Conservation (phyloP, 2,329 filamentous ascomycete species). For the Scedosporium minutisporum region DNA sequence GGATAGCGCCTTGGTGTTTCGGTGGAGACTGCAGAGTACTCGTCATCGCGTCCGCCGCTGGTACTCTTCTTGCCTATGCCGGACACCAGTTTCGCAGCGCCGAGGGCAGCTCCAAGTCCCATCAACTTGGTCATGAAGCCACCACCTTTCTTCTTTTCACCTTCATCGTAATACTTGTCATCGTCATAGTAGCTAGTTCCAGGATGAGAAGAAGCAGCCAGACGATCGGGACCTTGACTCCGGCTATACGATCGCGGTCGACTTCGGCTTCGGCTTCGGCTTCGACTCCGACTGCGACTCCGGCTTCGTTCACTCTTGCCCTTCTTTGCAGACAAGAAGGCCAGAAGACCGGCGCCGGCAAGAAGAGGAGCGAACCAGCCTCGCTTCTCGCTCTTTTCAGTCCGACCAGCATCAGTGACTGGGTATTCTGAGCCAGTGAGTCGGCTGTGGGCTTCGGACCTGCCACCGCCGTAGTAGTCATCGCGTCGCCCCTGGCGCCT, state of each 20-base stretch:
- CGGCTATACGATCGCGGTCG: too few relatives aligned
- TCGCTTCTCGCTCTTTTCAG: constrained; percentile 20
- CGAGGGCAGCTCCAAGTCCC: constrained; percentile 50
- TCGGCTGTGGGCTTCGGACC: constrained; percentile 37
- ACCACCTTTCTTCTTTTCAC: constrained; percentile 28
- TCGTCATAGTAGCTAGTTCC: constrained; percentile 44
- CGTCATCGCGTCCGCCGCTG: constrained; percentile 40
- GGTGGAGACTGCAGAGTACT: constrained; percentile 53
- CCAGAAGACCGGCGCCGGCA: constrained; percentile 40
- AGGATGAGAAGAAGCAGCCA: background rate
- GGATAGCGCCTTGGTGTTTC: constrained; percentile 46
- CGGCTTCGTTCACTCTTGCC: constrained; percentile 16
- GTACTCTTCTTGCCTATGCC: constrained; percentile 46
- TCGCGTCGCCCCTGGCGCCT: constrained; percentile 37
- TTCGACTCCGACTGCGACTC: constrained; percentile 9
- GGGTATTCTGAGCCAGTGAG: constrained; percentile 26
- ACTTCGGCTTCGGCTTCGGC: constrained; percentile 25
- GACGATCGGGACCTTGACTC: constrained; percentile 19
- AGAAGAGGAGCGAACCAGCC: constrained; percentile 44
- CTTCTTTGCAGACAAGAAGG: constrained; percentile 29
- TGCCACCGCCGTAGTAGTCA: constrained; percentile 42
- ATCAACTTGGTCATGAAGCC: constrained; percentile 54
- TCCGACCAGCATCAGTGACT: background rate
- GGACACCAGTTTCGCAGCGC: constrained; percentile 52
- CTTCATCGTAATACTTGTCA: constrained; percentile 53